Base-by-base conservation (phyloP, 495 filamentous ascomycete genomes). In the Schizothecium vesticola region DNA sequence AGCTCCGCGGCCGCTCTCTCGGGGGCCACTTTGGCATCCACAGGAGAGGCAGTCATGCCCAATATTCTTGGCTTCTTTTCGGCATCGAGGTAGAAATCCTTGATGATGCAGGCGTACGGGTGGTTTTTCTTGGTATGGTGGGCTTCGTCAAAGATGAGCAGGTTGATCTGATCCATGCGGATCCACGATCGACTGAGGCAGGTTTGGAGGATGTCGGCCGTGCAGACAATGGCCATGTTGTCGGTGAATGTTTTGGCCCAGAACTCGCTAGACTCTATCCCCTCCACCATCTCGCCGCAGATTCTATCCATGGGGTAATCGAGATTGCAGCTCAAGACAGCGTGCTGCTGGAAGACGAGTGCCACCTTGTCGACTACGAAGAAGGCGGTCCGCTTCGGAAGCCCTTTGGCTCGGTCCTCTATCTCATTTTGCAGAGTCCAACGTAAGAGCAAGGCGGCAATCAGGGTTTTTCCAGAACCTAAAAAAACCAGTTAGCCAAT, bases 81-180 rank as follows among this genome's bases (percentile, higher is more conserved):
- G 1, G 75, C 75, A 19, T 81, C 77, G 33, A 79, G 74, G 71
- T 97, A 99, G 67, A 90, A 92, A 51, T 97, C 92, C 71, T 91
- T 92, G 74, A 98, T 92, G 66, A 99, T 96, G 28, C 91, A 84
- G 25, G 95, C 94, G 76, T 97, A 99, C 0, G 92, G 84, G 73
- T 99, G 96, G 63, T 92, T 90, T 73, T 96, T 97, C 76, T 99
- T 98, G 2, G 96, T 89, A 75, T 98, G 95, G 72, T 99, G 95
- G 6, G 94, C 95, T 80, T 99, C 95, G 71, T 99, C 95, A 73
- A 98, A 98, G 63, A 97, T 90, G 23, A 99, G 79, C 8, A 99
- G 84, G 74, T 96, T 99, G 77, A 99, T 92, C 70, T 90, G 86
- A 24, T 88, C 80, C 80, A 99, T 97, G 11, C 78, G 88, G 61